Percentiles rank a stretch among this genome's conserved stretches.
Conservation (phyloP, 768 basidiomycete genomes). For the Leccinum variicolor region DNA sequence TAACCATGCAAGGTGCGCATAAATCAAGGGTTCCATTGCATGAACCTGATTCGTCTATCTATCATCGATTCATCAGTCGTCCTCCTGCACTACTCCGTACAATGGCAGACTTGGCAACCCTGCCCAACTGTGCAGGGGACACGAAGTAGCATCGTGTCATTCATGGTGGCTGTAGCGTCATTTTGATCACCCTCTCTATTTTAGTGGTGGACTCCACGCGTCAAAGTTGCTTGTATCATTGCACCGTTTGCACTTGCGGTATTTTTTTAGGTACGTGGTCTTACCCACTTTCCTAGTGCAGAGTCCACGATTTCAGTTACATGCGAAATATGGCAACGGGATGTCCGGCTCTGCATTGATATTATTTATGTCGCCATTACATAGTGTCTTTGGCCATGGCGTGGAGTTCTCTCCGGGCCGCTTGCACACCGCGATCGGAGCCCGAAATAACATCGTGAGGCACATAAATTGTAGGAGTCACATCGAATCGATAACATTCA, state of each 20-base stretch:
- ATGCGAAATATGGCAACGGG: background rate
- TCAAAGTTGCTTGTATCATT: background rate
- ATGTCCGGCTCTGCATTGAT: background rate
- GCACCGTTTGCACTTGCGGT: background rate
- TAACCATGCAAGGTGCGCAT: background rate
- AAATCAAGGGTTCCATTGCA: background rate
- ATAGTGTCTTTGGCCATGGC: no score
- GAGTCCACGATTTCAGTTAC: background rate
- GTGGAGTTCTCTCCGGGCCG: background rate
- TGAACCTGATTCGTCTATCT: background rate
- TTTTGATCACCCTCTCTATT: background rate
- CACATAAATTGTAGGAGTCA: background rate
- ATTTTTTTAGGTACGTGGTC: background rate
- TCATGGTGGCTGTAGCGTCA: background rate
- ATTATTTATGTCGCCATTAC: background rate
- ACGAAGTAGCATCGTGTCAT: background rate
- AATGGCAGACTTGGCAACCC: background rate
- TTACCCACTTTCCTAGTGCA: background rate
- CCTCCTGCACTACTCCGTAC: background rate
- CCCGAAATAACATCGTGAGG: background rate
- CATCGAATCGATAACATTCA: background rate
- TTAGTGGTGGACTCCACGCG: background rate
- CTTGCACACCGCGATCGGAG: background rate
- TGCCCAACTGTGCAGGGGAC: background rate
- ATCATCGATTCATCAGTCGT: background rate